phyloP scores from a whole-genome alignment of 768 basidiomycete species.

The Fomitopsis serialis region DNA sequence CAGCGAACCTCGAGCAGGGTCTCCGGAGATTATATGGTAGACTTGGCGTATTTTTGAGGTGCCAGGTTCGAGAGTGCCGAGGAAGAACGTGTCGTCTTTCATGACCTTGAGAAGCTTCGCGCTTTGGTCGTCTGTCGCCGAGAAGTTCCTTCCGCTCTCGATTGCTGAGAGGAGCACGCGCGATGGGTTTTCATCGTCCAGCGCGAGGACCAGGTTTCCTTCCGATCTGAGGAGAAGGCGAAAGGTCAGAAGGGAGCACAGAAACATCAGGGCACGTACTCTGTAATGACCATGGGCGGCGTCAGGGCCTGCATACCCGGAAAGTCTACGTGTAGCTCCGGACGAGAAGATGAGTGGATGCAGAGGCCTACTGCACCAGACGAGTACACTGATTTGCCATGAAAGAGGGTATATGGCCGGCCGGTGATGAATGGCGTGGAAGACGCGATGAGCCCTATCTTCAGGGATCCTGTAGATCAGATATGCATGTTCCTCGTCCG shows the following conservation, averaged over 20 bases:
- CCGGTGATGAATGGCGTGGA: constrained; percentile 82
- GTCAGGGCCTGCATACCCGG: constrained; percentile 40
- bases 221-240: constrained; percentile 39
- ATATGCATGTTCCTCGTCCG: not conserved
- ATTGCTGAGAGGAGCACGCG: constrained; percentile 53
- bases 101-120: constrained; percentile 18
- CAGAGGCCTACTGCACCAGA: constrained; percentile 65
- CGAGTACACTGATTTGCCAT: constrained; percentile 47
- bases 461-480: not conserved
- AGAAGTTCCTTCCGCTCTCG: constrained; percentile 24
- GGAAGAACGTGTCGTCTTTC: constrained; percentile 54
- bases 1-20: constrained; percentile 63
- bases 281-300: constrained; percentile 44
- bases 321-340: constrained; percentile 22
- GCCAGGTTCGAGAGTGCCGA: constrained; percentile 34
- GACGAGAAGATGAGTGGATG: constrained; percentile 10
- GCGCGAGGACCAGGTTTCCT: constrained; percentile 64
- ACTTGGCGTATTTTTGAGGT: constrained; percentile 37
- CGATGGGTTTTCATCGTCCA: constrained; percentile 57
- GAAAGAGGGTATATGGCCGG: constrained; percentile 63
- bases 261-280: constrained; percentile 28
- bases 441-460: constrained; percentile 66
- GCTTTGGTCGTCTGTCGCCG: constrained; percentile 11
- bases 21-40: constrained; percentile 62
- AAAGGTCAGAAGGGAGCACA: not conserved